A percentile compares a stretch with the other conserved stretches of the same genome.
These are phyloP conservation scores for Diversispora eburnea DNA, from an alignment of 192 early-diverging fungal species.

Conservation along the genomic window DNA sequence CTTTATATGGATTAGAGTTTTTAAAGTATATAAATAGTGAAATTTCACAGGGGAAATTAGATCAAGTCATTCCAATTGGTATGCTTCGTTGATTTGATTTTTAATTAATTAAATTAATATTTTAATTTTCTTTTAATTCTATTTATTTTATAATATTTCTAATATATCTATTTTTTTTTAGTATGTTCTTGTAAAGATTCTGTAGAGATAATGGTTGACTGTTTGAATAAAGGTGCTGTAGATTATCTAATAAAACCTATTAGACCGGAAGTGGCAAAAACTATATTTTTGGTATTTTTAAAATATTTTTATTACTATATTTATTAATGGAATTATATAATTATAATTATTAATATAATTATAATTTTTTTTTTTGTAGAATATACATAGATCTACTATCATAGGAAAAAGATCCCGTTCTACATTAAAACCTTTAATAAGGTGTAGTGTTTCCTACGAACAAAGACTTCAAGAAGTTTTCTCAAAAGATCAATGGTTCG, in stretches of 20 bases:
- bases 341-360: background rate
- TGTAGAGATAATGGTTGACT: slow-evolving; percentile 41
- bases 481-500: slow-evolving; percentile 43
- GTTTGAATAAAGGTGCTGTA: slow-evolving; percentile 50
- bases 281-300: slow-evolving; percentile 48
- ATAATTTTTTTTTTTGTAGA: background rate
- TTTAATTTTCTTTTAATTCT: background rate
- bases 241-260: slow-evolving; percentile 57
- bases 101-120: background rate
- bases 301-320: slow-evolving; percentile 1
- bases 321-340: background rate
- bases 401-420: background rate
- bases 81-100: slow-evolving; percentile 4
- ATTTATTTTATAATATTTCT: background rate
- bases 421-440: slow-evolving; percentile 27
- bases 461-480: slow-evolving; percentile 39
- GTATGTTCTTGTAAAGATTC: slow-evolving; percentile 40
- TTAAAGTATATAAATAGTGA: slow-evolving; percentile 32
- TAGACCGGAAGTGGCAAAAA: slow-evolving; percentile 45
- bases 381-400: background rate
- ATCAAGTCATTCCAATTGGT: slow-evolving; percentile 40
- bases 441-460: slow-evolving; percentile 32
- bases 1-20: slow-evolving; percentile 33
- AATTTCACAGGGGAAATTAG: slow-evolving; percentile 32
- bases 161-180: background rate